Conservation (phyloP, 495 filamentous ascomycete species). For the Tuber indicum region DNA sequence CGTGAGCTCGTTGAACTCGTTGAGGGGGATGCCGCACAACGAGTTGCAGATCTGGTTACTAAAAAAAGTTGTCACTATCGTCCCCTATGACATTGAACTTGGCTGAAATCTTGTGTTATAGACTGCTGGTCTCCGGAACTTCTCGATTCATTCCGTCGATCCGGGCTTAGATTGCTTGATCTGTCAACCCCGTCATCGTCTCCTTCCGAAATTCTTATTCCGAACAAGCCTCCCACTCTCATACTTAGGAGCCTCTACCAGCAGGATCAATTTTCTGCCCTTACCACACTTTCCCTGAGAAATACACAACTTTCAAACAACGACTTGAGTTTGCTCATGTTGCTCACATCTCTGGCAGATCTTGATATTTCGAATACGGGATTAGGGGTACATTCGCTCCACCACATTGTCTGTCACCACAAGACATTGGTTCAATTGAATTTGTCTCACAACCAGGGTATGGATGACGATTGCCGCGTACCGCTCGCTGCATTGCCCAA, state of each 20-base stretch:
- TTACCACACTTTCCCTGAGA: constrained; percentile 31
- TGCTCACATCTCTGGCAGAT: constrained; percentile 29
- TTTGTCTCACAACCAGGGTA: constrained; percentile 34
- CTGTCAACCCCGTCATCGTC: constrained; percentile 26
- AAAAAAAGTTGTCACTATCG: constrained; percentile 20
- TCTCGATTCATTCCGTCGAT: constrained; percentile 27
- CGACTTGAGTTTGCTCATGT: constrained; percentile 36
- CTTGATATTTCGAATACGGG: constrained; percentile 36
- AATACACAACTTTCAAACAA: constrained; percentile 30
- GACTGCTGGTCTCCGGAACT: constrained; percentile 34
- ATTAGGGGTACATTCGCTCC: constrained; percentile 33
- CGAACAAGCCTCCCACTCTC: constrained; percentile 13
- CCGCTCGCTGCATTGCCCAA: constrained; percentile 35
- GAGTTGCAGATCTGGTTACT: constrained; percentile 32
- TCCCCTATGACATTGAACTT: not conserved
- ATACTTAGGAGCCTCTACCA: constrained; percentile 31
- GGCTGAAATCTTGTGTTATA: constrained; percentile 17
- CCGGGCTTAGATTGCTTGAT: constrained; percentile 32
- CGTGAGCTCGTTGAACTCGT: constrained; percentile 24
- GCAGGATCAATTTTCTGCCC: constrained; percentile 26
- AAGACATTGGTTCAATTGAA: constrained; percentile 37
- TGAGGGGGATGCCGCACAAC: constrained; percentile 22
- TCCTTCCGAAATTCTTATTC: constrained; percentile 17
- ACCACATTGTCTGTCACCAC: constrained; percentile 38
- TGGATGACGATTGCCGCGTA: constrained; percentile 41